phyloP scores from a whole-genome alignment of 2,329 filamentous ascomycete species.

The Penicillium sp. region DNA sequence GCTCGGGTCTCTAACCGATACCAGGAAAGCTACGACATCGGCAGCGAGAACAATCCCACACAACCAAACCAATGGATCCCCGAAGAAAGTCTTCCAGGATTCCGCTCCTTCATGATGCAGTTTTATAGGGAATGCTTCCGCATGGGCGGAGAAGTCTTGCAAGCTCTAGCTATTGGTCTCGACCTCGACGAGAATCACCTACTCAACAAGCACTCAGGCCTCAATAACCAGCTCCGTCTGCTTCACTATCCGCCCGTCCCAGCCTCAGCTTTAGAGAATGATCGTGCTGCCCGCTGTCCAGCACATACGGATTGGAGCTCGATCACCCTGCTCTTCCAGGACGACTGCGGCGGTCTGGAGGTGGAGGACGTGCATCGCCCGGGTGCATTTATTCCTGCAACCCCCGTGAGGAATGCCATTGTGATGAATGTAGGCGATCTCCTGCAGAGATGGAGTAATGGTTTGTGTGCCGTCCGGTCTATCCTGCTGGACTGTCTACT shows the following conservation, averaged over 20 bases:
- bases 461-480: slow-evolving; percentile 26
- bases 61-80: slow-evolving; percentile 55
- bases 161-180: slow-evolving; percentile 49
- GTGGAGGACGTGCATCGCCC: slow-evolving; percentile 45
- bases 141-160: slow-evolving; percentile 48
- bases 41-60: slow-evolving; percentile 45
- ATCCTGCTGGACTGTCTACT: neutral
- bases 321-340: slow-evolving; percentile 57
- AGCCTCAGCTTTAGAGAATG: slow-evolving; percentile 44
- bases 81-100: slow-evolving; percentile 46
- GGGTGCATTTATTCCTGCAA: slow-evolving; percentile 44
- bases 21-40: slow-evolving; percentile 55
- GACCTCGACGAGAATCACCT: slow-evolving; percentile 48
- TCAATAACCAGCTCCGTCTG: slow-evolving; percentile 61
- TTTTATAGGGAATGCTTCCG: slow-evolving; percentile 53
- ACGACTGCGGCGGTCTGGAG: slow-evolving; percentile 53
- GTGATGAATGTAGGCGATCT: slow-evolving; percentile 54
- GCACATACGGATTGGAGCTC: slow-evolving; percentile 57
- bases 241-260: slow-evolving; percentile 58
- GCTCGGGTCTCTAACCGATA: neutral
- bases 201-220: slow-evolving; percentile 52
- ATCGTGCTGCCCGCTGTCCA: slow-evolving; percentile 49
- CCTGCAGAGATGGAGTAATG: slow-evolving; percentile 53
- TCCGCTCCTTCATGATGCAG: slow-evolving; percentile 48
- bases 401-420: slow-evolving; percentile 42